These are phyloP conservation scores for Saccharum hybrid DNA, from an alignment of 202 grass and related monocot species.

Conservation along the genomic window DNA sequence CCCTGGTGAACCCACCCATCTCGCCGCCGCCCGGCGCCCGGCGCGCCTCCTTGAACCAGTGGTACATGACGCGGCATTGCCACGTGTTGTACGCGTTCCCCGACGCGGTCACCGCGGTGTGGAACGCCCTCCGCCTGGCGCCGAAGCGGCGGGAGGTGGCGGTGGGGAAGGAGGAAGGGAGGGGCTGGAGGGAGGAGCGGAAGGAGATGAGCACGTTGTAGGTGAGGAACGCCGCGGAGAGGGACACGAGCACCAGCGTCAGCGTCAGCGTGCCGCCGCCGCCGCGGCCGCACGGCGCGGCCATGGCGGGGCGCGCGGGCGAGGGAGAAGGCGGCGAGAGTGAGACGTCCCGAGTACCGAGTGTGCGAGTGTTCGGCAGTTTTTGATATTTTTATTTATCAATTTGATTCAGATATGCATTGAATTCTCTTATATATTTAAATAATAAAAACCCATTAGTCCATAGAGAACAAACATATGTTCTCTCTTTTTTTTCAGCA, in stretches of 20 bases:
- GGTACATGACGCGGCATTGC: constrained; percentile 96
- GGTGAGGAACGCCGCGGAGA: constrained; percentile 66
- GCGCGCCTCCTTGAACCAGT: constrained; percentile 89
- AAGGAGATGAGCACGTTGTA: constrained; percentile 70
- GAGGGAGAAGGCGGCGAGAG: not conserved
- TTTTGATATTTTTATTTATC: not conserved
- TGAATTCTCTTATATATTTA: no score
- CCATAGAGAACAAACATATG: no score
- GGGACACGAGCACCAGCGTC: constrained; percentile 51
- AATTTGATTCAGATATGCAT: no score
- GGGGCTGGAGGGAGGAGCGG: constrained; percentile 36
- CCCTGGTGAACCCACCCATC: constrained; percentile 93
- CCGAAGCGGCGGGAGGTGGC: constrained; percentile 34
- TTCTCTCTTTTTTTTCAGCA: no score
- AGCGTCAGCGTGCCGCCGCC: constrained; percentile 2
- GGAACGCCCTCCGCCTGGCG: constrained; percentile 51
- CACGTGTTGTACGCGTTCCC: constrained; percentile 79
- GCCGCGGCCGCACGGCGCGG: constrained; percentile 49
- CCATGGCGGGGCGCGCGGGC: constrained; percentile 33
- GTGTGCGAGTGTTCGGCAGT: not conserved
- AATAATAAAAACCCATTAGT: no score
- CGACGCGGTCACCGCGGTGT: constrained; percentile 85
- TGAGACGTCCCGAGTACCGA: not conserved
- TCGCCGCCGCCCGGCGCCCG: constrained; percentile 51
- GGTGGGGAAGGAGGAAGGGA: constrained; percentile 28